phyloP scores from a whole-genome alignment of 108 stramenopile genomes.

The Pseudonitzschia pungens region DNA sequence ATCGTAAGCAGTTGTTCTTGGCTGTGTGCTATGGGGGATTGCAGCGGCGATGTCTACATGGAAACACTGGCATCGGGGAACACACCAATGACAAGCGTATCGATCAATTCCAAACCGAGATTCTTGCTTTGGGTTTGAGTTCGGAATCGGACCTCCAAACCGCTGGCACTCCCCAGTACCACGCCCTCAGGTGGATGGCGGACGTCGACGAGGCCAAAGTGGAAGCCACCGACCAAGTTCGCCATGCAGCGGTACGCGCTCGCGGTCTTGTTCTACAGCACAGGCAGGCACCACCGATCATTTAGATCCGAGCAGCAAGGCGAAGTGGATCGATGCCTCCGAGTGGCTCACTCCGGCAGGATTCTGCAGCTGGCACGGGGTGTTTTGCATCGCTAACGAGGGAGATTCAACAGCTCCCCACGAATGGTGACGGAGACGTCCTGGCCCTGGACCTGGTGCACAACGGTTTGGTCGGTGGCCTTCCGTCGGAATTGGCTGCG shows the following conservation, averaged over 20 bases:
- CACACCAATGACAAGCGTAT: slow-evolving; percentile 14
- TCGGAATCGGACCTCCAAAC: slow-evolving; percentile 20
- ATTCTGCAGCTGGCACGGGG: slow-evolving; percentile 49
- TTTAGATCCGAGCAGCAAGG: slow-evolving; percentile 10
- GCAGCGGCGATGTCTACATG: neutral
- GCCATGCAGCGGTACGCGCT: slow-evolving; percentile 48
- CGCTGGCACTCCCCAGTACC: slow-evolving; percentile 33
- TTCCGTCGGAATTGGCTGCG: slow-evolving; percentile 42
- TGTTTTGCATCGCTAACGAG: slow-evolving; percentile 25
- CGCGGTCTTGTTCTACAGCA: slow-evolving; percentile 46
- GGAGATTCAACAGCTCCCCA: neutral
- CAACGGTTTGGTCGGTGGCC: slow-evolving; percentile 26
- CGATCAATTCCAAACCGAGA: slow-evolving; percentile 17
- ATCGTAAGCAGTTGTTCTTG: neutral
- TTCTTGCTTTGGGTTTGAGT: slow-evolving; percentile 22
- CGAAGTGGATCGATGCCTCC: slow-evolving; percentile 31
- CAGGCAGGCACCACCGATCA: slow-evolving; percentile 1
- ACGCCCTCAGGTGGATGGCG: slow-evolving; percentile 43
- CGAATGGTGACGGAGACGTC: slow-evolving; percentile 6
- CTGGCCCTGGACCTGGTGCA: slow-evolving; percentile 13
- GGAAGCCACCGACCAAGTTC: slow-evolving; percentile 6
- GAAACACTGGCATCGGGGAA: neutral
- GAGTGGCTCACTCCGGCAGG: slow-evolving; percentile 43
- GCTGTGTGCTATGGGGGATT: neutral
- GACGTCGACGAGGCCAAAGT: slow-evolving; percentile 37